Evolutionary conservation across 1,284 basidiomycete genomes (phyloP).

Genomic region (Apiotrichum gamsii): DNA sequence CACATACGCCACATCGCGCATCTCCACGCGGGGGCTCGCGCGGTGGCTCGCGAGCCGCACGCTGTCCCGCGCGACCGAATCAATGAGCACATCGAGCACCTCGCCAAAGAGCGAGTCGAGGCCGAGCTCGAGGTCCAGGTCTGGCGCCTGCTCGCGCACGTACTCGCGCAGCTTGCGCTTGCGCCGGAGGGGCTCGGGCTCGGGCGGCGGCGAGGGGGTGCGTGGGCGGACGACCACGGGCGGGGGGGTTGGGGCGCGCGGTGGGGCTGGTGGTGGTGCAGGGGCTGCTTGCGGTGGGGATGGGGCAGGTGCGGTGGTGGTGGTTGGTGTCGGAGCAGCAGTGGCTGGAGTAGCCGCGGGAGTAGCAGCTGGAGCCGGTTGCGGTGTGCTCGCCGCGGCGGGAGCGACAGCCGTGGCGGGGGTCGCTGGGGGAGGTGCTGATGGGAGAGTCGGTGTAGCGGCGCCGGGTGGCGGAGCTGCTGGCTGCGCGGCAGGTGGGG

Average conservation of each 20-base stretch:
- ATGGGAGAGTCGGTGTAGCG: neutral
- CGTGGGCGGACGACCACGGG: no score
- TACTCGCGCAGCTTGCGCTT: slow-evolving; percentile 36
- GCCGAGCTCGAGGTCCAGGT: slow-evolving; percentile 33
- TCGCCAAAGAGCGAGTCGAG: slow-evolving; percentile 32
- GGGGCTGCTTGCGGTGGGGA: neutral
- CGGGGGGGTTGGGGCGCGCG: slow-evolving; percentile 2
- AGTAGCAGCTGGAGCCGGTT: neutral
- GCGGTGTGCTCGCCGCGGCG: neutral
- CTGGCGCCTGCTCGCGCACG: slow-evolving; percentile 29
- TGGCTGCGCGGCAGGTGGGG: neutral
- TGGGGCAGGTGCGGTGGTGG: neutral
- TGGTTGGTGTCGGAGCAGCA: neutral
- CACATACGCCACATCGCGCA: slow-evolving; percentile 37
- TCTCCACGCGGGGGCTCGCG: slow-evolving; percentile 29
- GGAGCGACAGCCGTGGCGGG: neutral
- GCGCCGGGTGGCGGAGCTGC: neutral
- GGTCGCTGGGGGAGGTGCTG: neutral
- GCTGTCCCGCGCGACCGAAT: slow-evolving; percentile 24
- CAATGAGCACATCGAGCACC: slow-evolving; percentile 29
- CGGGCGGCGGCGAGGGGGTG: slow-evolving; percentile 23
- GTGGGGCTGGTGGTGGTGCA: neutral
- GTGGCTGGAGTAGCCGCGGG: neutral
- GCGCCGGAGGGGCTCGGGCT: slow-evolving; percentile 27
- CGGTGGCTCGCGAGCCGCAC: slow-evolving; percentile 37